Conservation (phyloP, 305 asterid species). For the Fraxinus platypoda region DNA sequence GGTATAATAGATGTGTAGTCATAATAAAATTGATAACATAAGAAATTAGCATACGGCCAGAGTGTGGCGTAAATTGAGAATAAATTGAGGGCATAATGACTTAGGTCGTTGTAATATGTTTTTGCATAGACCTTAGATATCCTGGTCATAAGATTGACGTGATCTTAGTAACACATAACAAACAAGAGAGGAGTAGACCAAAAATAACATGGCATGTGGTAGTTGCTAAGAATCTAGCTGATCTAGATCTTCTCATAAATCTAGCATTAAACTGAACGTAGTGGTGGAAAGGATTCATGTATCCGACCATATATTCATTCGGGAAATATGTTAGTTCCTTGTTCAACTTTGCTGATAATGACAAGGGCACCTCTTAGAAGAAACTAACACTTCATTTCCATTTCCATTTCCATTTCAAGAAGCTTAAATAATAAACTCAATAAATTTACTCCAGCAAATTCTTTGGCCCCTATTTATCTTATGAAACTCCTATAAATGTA, state of each 20-base stretch:
- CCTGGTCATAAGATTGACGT: background rate
- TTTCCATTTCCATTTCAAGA: background rate
- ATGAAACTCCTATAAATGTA: background rate
- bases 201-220: background rate
- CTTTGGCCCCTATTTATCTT: background rate
- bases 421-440: background rate
- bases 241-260: background rate
- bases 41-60: background rate
- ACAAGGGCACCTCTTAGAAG: background rate
- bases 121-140: background rate
- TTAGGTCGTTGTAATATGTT: background rate
- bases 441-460: background rate
- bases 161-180: background rate
- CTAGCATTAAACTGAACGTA: background rate
- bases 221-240: background rate
- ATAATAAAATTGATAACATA: background rate
- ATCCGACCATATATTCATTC: background rate
- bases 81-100: background rate
- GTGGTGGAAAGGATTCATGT: background rate
- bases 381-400: background rate
- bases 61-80: background rate
- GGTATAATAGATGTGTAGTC: background rate
- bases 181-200: background rate
- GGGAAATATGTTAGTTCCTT: background rate
- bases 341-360: background rate